phyloP scores from a whole-genome alignment of 371 early-diverging fungal species.

The Blakeslea trispora region DNA sequence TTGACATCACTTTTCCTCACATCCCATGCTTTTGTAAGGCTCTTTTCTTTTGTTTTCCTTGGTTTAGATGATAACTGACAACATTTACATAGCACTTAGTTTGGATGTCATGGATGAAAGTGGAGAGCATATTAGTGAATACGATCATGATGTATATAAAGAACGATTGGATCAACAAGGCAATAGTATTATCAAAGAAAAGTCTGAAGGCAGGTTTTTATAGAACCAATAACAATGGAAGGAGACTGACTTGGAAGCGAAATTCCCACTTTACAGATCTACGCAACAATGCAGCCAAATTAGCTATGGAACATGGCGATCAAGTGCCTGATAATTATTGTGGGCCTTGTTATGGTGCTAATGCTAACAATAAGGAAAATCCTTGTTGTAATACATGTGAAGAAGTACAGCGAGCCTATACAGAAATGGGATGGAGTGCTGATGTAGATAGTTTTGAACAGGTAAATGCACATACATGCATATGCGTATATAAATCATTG shows the following conservation, averaged over 20 bases:
- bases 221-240: background rate
- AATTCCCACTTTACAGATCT: conserved; percentile 21
- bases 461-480: too few species aligned
- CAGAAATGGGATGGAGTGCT: conserved; percentile 77
- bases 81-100: conserved; percentile 78
- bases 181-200: conserved; percentile 58
- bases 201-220: conserved; percentile 41
- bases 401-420: conserved; percentile 84
- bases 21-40: conserved; percentile 85
- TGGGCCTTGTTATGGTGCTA: conserved; percentile 89
- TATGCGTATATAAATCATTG: background rate
- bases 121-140: conserved; percentile 79
- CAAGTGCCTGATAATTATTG: conserved; percentile 60
- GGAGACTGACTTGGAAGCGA: background rate
- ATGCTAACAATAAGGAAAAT: conserved; percentile 39
- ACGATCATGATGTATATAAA: conserved; percentile 80
- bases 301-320: conserved; percentile 12
- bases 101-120: conserved; percentile 95
- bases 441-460: conserved; percentile 80
- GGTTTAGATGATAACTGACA: too few species aligned
- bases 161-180: conserved; percentile 76
- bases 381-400: conserved; percentile 95
- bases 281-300: conserved; percentile 21
- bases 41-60: too few species aligned
- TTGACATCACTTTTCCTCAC: conserved; percentile 89